A percentile compares a stretch with the other conserved stretches of the same genome.
These are phyloP conservation scores for Posidonia oceanica DNA, from an alignment of 116 monocot species.

Conservation along the genomic window DNA sequence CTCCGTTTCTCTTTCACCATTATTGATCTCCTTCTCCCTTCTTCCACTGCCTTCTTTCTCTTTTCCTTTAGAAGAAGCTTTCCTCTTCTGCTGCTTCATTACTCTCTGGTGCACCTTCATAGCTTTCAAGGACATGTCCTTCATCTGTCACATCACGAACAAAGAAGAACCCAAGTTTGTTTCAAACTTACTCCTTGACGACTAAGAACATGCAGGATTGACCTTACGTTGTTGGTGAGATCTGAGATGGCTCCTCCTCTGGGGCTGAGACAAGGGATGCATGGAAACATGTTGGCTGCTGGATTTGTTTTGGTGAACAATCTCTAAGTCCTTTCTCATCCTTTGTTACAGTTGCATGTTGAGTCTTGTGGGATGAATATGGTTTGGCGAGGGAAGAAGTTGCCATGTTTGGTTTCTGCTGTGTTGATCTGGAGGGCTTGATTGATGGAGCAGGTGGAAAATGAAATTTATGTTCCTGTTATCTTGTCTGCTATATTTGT, in stretches of 20 bases:
- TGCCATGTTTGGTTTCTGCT: too few relatives aligned
- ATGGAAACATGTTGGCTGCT: slow-evolving; percentile 1
- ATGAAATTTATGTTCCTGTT: too few relatives aligned
- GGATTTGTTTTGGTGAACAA: too few relatives aligned
- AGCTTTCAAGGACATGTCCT: not conserved
- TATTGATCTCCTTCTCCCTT: not conserved
- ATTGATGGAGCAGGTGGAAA: too few relatives aligned
- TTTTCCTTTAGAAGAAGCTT: not conserved
- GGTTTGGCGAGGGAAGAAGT: too few relatives aligned
- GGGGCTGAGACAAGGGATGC: not conserved
- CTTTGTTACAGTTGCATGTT: too few relatives aligned
- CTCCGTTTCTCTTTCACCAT: not conserved
- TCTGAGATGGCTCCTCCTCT: slow-evolving; percentile 1
- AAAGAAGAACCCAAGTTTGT: not conserved
- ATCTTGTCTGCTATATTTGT: too few relatives aligned
- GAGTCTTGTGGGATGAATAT: too few relatives aligned
- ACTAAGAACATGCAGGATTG: not conserved
- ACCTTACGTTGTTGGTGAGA: not conserved
- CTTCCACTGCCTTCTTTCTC: not conserved
- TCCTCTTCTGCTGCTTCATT: not conserved
- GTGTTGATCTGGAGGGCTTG: too few relatives aligned
- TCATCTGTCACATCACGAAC: slow-evolving; percentile 3
- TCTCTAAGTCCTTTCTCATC: too few relatives aligned
- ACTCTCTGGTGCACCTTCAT: not conserved
- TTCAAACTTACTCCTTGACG: not conserved